Evolutionary conservation across 2,329 filamentous ascomycete genomes (phyloP).

Genomic region (Elsinoe arachidis): DNA sequence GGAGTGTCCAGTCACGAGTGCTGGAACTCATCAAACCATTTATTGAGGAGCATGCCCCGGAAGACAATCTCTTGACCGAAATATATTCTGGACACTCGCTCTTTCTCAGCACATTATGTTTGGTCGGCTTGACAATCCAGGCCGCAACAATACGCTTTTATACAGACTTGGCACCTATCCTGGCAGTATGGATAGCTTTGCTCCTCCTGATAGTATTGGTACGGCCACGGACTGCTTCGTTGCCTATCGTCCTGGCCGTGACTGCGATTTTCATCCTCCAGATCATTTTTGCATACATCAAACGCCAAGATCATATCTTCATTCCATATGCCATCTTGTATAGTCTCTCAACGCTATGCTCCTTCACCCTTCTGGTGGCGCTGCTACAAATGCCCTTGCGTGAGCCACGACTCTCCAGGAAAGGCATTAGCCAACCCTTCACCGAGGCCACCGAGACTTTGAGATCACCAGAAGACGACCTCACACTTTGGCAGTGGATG

Average conservation of each 20-base stretch:
- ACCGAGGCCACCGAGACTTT: conserved; percentile 48
- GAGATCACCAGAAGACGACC: conserved; percentile 70
- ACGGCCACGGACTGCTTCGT: conserved; percentile 23
- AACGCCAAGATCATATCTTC: background rate
- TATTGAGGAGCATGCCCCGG: conserved; percentile 34
- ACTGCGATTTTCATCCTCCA: conserved; percentile 20
- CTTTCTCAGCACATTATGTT: background rate
- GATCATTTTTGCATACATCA: conserved; percentile 10
- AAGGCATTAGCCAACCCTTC: conserved; percentile 53
- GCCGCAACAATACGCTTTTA: conserved; percentile 16
- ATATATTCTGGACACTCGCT: conserved; percentile 24
- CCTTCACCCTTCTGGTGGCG: background rate
- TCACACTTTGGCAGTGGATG: conserved; percentile 77
- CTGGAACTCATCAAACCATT: conserved; percentile 44
- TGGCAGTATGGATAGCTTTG: conserved; percentile 17
- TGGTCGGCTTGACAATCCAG: conserved; percentile 12
- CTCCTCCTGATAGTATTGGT: conserved; percentile 20
- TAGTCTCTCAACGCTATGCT: background rate
- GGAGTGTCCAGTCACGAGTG: background rate
- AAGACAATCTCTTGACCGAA: conserved; percentile 24
- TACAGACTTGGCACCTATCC: conserved; percentile 17
- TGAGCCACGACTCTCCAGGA: conserved; percentile 44
- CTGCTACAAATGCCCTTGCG: conserved; percentile 64
- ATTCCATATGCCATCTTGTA: background rate
- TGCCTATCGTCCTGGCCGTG: conserved; percentile 20